A percentile compares a stretch with the other conserved stretches of the same genome.
Evolutionary conservation across 2,329 filamentous ascomycete genomes (phyloP).

Genomic region (Neoascochyta sp.): DNA sequence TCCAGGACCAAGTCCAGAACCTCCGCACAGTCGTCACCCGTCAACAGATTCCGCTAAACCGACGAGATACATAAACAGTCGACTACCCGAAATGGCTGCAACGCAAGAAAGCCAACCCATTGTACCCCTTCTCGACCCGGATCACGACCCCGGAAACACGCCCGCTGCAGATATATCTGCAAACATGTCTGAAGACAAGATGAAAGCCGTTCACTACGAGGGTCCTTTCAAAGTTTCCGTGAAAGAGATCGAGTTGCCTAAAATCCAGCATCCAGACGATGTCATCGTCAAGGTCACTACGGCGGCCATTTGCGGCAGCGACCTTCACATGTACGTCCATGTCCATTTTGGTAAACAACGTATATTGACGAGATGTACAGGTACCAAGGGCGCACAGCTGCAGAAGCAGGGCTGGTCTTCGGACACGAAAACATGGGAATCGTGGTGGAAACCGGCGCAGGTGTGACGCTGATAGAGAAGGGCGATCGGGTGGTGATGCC

Average conservation of each 20-base stretch:
- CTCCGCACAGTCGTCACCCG: constrained; percentile 1
- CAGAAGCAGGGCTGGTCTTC: constrained; percentile 60
- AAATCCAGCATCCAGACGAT: constrained; percentile 62
- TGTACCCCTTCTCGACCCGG: constrained; percentile 12
- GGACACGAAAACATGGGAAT: constrained; percentile 62
- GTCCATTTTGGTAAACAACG: too few relatives aligned
- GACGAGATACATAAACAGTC: constrained; percentile 3
- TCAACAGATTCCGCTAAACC: too few relatives aligned
- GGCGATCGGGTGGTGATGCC: constrained; percentile 63
- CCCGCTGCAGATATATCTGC: constrained; percentile 5
- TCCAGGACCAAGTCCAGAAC: constrained; percentile 2
- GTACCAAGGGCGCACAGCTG: constrained; percentile 64
- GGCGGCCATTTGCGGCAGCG: constrained; percentile 55
- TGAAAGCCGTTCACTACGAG: constrained; percentile 63
- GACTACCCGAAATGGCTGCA: constrained; percentile 7
- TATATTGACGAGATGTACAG: too few relatives aligned
- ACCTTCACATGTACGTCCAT: constrained; percentile 56
- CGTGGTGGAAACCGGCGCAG: constrained; percentile 53
- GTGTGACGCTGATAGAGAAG: constrained; percentile 59
- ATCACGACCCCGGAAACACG: constrained; percentile 12
- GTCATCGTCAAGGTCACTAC: constrained; percentile 64
- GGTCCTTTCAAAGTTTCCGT: constrained; percentile 61
- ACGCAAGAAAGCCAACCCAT: constrained; percentile 4
- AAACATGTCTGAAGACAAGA: constrained; percentile 34
- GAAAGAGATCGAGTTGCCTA: constrained; percentile 56